phyloP scores from a whole-genome alignment of 129 eudicot genomes.

The Mikania micrantha region DNA sequence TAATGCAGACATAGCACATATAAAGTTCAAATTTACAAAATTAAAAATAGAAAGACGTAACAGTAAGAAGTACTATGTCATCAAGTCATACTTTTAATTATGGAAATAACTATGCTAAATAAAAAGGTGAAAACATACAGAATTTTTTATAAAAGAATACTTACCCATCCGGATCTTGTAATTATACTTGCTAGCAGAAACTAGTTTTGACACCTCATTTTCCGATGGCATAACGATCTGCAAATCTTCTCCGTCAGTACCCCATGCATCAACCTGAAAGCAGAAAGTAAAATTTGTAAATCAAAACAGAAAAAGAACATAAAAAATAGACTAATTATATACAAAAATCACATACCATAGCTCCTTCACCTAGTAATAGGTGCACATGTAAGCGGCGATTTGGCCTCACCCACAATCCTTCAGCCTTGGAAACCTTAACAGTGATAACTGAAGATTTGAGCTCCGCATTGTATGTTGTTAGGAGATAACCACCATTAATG shows the following conservation, averaged over 20 bases:
- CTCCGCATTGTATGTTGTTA: slow-evolving; percentile 78
- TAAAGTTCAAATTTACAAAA: not conserved
- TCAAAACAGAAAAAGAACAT: not conserved
- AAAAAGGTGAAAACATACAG: not conserved
- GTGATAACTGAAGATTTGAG: slow-evolving; percentile 57
- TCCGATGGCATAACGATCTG: slow-evolving; percentile 62
- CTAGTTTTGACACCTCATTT: slow-evolving; percentile 50
- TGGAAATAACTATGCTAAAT: not conserved
- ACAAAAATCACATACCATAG: slow-evolving; percentile 47
- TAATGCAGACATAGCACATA: not conserved
- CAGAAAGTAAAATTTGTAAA: not conserved
- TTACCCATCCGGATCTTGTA: slow-evolving; percentile 62
- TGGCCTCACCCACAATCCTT: slow-evolving; percentile 80
- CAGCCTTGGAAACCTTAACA: slow-evolving; percentile 49
- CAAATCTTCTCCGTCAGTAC: slow-evolving; percentile 71
- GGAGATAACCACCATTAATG: slow-evolving; percentile 52
- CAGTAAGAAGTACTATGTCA: not conserved
- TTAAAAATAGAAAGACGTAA: not conserved
- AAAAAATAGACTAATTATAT: not conserved
- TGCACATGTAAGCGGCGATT: slow-evolving; percentile 68
- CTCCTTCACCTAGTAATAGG: slow-evolving; percentile 69
- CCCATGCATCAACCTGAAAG: slow-evolving; percentile 74
- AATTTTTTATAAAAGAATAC: not conserved
- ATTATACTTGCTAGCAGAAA: slow-evolving; percentile 37
- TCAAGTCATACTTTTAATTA: not conserved